Evolutionary conservation across 192 early-diverging fungal genomes (phyloP), one percentile per base, ranked within the genome.

Genomic region (Umbelopsis ramanniana): DNA sequence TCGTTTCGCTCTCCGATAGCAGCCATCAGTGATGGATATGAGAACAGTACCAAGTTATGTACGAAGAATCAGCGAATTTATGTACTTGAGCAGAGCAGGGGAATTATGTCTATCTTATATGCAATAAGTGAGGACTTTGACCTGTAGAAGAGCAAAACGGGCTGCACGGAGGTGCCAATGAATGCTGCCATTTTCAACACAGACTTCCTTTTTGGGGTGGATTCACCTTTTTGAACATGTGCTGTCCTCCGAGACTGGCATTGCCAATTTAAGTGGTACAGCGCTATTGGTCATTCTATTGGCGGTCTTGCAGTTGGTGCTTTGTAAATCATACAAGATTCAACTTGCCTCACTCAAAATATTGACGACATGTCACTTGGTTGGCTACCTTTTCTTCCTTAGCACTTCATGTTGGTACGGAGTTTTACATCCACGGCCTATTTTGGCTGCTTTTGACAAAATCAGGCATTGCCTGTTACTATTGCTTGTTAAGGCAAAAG

Each of bases 171-270:
- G 15, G 33, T 19, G 57, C 57, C 57, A 63, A 63, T 63, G 57
- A 63, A 8, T 12, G 35, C 40, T 43, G 17, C 33, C 15, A 2
- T 0, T 17, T 29, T 37, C n/a, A 19, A 63, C 57, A 63, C 24
- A 17, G 7, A 14, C 35, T 14, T 29, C 57, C 57, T 63, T 63
- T 63, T 37, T 63, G 17, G 57, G 57, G 33, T 63, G 12, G 57
- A 38, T 63, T 63, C 15, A 63, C 57, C 57, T 63, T 63, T 63
- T 63, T 63, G 57, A 63, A 63, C 57, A 63, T 63, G 33, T 63
- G 57, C 6, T 12, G 8, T 53, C 23, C 57, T 35, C 26, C 26
- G 57, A 33, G 19, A 63, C 17, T 26, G 0, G 33, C 7, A 19
- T 17, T 63, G 26, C 57, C 57, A 29, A 37, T 29, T 29, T 29